A percentile compares a stretch with the other conserved stretches of the same genome.
Conservation (phyloP, 805 yeast genomes). For the Cyberlindnera maritima region DNA sequence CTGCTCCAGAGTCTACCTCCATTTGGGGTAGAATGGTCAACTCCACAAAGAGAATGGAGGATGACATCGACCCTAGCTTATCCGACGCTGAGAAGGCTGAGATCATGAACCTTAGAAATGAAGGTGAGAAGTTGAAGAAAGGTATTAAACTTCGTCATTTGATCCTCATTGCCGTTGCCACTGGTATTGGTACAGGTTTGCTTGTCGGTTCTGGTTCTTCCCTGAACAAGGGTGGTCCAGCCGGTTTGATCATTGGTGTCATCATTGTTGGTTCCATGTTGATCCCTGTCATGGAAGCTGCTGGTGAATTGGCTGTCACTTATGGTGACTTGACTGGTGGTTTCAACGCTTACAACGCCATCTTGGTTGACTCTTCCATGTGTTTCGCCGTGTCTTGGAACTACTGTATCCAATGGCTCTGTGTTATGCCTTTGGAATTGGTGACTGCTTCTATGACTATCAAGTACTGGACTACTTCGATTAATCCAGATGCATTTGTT, state of each 20-base stretch:
- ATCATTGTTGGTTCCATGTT: slow-evolving; percentile 59
- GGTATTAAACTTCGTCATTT: slow-evolving; percentile 51
- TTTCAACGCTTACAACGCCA: slow-evolving; percentile 37
- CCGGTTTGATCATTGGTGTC: slow-evolving; percentile 55
- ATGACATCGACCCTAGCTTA: slow-evolving; percentile 37
- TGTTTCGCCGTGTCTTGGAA: slow-evolving; percentile 65
- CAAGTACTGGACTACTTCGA: slow-evolving; percentile 40
- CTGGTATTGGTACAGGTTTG: slow-evolving; percentile 74
- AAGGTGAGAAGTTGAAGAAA: slow-evolving; percentile 36
- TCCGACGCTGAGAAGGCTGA: slow-evolving; percentile 40
- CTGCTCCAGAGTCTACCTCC: neutral
- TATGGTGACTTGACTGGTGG: slow-evolving; percentile 39
- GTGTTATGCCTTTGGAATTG: slow-evolving; percentile 52
- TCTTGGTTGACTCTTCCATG: slow-evolving; percentile 47
- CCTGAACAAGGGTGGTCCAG: slow-evolving; percentile 62
- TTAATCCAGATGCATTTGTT: slow-evolving; percentile 55
- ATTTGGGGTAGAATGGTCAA: slow-evolving; percentile 32
- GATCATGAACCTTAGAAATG: slow-evolving; percentile 19
- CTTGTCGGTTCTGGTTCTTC: slow-evolving; percentile 67
- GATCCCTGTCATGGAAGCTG: slow-evolving; percentile 55
- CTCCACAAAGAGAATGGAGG: slow-evolving; percentile 32
- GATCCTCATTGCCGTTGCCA: slow-evolving; percentile 73
- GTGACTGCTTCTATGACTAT: slow-evolving; percentile 55
- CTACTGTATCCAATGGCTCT: slow-evolving; percentile 54
- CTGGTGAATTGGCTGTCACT: slow-evolving; percentile 50